A percentile compares a stretch with the other conserved stretches of the same genome.
These are phyloP conservation scores for Fimicolochytrium jonesii DNA, from an alignment of 192 early-diverging fungal genomes.

Conservation along the genomic window DNA sequence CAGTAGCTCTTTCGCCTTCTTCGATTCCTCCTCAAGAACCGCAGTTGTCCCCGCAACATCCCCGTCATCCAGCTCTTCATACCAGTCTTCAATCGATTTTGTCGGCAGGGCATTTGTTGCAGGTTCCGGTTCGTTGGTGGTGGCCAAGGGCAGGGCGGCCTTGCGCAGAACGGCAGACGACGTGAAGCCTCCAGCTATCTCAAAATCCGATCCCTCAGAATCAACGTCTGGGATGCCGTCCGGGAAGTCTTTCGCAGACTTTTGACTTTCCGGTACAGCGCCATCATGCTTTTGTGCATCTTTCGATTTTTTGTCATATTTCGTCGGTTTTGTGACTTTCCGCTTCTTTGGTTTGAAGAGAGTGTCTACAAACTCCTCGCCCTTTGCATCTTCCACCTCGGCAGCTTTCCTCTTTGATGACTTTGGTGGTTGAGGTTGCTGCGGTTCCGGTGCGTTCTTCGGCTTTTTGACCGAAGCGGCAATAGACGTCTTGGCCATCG, in stretches of 20 bases:
- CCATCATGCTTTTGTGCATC: neutral
- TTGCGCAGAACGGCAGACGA: slow-evolving; percentile 3
- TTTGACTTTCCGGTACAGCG: too few relatives aligned
- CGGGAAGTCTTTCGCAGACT: too few relatives aligned
- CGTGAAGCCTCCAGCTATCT: slow-evolving; percentile 6
- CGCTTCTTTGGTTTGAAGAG: neutral
- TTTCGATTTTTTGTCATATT: neutral
- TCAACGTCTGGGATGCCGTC: neutral
- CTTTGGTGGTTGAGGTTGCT: too few relatives aligned
- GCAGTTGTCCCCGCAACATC: neutral
- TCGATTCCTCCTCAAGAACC: neutral
- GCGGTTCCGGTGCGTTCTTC: too few relatives aligned
- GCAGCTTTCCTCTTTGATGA: too few relatives aligned
- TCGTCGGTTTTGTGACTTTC: neutral
- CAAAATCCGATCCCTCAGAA: slow-evolving; percentile 22
- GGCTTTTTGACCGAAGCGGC: too few relatives aligned
- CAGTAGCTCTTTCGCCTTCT: neutral
- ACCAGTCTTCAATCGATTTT: slow-evolving; percentile 12
- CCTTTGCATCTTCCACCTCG: neutral
- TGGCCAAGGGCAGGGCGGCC: neutral
- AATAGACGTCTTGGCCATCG: too few relatives aligned
- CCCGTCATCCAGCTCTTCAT: slow-evolving; percentile 10
- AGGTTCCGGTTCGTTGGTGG: neutral
- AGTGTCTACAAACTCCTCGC: neutral
- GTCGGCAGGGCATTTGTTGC: neutral